These are phyloP conservation scores for Talaromyces wortmannii DNA, from an alignment of 495 filamentous ascomycete genomes.

Conservation along the genomic window DNA sequence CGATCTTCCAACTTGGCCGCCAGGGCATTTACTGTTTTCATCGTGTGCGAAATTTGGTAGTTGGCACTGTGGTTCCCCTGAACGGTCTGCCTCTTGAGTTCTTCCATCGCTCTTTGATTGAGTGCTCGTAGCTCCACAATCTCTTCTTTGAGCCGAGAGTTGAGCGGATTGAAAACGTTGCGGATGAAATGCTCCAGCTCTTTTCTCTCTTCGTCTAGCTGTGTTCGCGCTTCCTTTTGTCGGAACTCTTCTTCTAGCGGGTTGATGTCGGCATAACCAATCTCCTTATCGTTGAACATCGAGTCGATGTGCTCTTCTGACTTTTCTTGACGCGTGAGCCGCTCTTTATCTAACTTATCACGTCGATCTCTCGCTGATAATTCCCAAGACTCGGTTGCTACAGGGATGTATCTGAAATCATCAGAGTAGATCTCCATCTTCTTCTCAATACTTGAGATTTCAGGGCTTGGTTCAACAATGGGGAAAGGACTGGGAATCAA, in stretches of 20 bases:
- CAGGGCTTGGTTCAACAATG: conserved; percentile 26
- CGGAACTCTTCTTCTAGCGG: conserved; percentile 55
- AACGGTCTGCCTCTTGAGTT: conserved; percentile 24
- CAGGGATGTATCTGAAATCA: conserved; percentile 44
- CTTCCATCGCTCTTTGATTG: conserved; percentile 37
- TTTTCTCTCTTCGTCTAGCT: conserved; percentile 47
- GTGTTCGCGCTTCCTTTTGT: conserved; percentile 42
- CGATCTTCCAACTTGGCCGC: conserved; percentile 41
- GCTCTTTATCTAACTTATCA: conserved; percentile 37
- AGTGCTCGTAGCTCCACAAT: conserved; percentile 43
- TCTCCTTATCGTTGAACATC: conserved; percentile 52
- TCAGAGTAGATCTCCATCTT: conserved; percentile 28
- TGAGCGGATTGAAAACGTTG: conserved; percentile 45
- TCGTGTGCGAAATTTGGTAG: conserved; percentile 31
- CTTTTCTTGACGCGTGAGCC: conserved; percentile 44
- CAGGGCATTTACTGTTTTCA: conserved; percentile 41
- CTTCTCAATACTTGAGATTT: conserved; percentile 26
- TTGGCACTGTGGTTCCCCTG: conserved; percentile 32
- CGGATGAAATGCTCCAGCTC: conserved; percentile 48
- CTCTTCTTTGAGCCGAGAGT: conserved; percentile 43
- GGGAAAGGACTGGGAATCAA: conserved; percentile 26
- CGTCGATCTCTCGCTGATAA: conserved; percentile 30
- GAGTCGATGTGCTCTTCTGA: conserved; percentile 47
- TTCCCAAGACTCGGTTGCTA: conserved; percentile 41
- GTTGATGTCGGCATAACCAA: conserved; percentile 56